Base-by-base conservation (phyloP, 225 moss, liverwort and hornwort genomes). In the Physcomitrium patens region DNA sequence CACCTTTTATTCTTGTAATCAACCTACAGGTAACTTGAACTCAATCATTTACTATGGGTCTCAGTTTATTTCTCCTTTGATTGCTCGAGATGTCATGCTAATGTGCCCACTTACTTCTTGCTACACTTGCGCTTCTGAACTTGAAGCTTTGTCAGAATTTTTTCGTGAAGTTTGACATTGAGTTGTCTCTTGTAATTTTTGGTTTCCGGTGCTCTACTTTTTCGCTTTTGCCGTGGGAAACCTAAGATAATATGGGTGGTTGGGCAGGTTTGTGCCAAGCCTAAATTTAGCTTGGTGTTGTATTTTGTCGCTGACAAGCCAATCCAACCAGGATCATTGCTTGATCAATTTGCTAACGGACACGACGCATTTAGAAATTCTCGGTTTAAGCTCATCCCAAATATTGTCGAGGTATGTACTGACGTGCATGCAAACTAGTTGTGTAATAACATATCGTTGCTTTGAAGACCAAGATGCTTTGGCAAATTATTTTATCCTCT, bases 381-480 rank as follows among this genome's bases (percentile, higher is more conserved):
- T 70, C 82, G 90, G 13, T 90, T 92, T 60, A 92, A 92, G 69
- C 81, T 92, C 19, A 92, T 90, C 75, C 90, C 89, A 3, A 93
- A 87, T 54, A 80, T 90, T 60, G 90, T 84, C 37, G 90, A 90
- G 89, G 92, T 90, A 79, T 59, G 46, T 28, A 64, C 68, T 52
- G 20, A 65, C 26, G 59, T 16, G 12, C 47, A 66, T 57, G 62
- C 47, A 50, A 64, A 28, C 43, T 61, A 15, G 22, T 67, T 18
- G 15, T 50, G 23, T 56, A 49, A 55, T 22, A 71, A 19, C 46
- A 12, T 44, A 12, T n/a, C 17, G 70, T 23, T 37, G 46, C 26
- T 49, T 27, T 8, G 60, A 81, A 59, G 22, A 41, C 10, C 26
- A 14, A 62, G 31, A 8, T 76, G 57, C 24, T 44, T 67, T 52